These are phyloP conservation scores for Boletus rubroflammeus DNA, from an alignment of 768 basidiomycete genomes.

Conservation along the genomic window DNA sequence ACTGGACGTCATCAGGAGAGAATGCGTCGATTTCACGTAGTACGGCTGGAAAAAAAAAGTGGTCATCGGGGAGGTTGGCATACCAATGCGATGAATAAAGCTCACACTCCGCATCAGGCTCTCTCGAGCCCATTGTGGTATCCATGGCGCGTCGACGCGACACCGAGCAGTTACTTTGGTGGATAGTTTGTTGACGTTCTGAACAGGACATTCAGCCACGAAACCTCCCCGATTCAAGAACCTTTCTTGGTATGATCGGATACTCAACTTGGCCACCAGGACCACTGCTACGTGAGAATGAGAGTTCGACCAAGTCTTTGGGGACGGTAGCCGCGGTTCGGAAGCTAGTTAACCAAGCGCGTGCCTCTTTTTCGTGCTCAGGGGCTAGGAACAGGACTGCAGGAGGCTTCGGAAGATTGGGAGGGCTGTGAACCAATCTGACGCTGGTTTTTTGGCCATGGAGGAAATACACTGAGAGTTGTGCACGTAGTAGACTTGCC, in stretches of 20 bases:
- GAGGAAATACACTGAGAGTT: background rate
- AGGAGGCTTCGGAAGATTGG: slow-evolving; percentile 46
- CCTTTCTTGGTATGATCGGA: background rate
- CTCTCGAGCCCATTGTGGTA: slow-evolving; percentile 62
- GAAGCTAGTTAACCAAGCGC: slow-evolving; percentile 54
- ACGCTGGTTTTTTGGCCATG: background rate
- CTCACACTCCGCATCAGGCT: slow-evolving; percentile 49
- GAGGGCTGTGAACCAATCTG: slow-evolving; percentile 25
- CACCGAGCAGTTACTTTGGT: slow-evolving; percentile 73
- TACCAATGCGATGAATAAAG: background rate
- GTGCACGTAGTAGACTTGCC: background rate
- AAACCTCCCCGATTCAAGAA: background rate
- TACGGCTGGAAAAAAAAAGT: slow-evolving; percentile 42
- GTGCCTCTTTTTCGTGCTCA: slow-evolving; percentile 45
- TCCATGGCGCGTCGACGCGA: slow-evolving; percentile 55
- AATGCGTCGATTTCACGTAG: slow-evolving; percentile 65
- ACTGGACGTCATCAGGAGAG: slow-evolving; percentile 67
- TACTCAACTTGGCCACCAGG: slow-evolving; percentile 74
- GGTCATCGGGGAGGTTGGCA: background rate
- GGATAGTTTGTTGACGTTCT: slow-evolving; percentile 91
- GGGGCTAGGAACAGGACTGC: slow-evolving; percentile 33
- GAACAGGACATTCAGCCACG: background rate
- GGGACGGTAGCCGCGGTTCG: slow-evolving; percentile 41
- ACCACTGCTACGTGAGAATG: slow-evolving; percentile 77
- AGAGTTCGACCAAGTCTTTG: slow-evolving; percentile 52